Conservation (phyloP, 73 alveolate genomes). For the Tetrahymena borealis region DNA sequence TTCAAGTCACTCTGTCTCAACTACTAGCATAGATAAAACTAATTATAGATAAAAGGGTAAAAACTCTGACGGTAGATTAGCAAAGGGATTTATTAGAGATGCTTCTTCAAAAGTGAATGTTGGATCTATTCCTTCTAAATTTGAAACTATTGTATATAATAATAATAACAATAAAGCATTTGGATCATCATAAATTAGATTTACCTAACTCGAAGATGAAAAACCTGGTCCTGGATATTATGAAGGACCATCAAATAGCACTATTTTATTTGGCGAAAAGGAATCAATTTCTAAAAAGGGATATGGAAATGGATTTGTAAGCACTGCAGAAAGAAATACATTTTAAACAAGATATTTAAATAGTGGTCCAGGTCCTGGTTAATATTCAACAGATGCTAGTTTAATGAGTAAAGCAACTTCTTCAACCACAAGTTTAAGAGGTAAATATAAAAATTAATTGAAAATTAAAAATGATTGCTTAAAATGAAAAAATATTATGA, state of each 20-base stretch:
- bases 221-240: conserved; percentile 37
- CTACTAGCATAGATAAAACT: background rate
- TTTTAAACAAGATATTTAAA: conserved; percentile 29
- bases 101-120: conserved; percentile 31
- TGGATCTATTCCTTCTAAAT: conserved; percentile 42
- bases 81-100: conserved; percentile 36
- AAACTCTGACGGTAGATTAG: conserved; percentile 12
- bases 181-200: conserved; percentile 40
- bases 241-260: background rate
- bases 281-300: conserved; percentile 38
- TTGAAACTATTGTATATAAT: conserved; percentile 27
- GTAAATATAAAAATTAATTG: background rate
- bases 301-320: conserved; percentile 22
- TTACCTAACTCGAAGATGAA: background rate
- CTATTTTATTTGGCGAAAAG: background rate
- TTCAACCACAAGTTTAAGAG: background rate
- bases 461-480: background rate
- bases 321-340: conserved; percentile 24
- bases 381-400: background rate
- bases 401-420: background rate
- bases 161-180: conserved; percentile 35
- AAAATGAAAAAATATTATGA: too few species aligned
- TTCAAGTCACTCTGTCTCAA: background rate
- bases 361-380: conserved; percentile 45
- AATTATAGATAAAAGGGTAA: background rate